Percentiles rank a stretch among this genome's conserved stretches.
Conservation (phyloP, 1,284 basidiomycete species). For the Irpex sp. region DNA sequence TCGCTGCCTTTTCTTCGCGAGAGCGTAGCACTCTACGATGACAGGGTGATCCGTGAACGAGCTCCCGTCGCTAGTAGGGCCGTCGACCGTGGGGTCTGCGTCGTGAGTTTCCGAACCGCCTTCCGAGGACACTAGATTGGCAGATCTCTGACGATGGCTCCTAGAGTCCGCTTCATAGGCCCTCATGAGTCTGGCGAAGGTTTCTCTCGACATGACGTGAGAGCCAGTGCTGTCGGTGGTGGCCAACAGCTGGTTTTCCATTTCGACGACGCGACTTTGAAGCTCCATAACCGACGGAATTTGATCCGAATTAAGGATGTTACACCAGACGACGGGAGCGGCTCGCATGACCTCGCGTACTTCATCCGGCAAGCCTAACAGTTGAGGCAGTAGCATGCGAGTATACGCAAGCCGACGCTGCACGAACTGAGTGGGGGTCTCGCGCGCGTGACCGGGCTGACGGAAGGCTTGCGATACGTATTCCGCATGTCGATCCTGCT, state of each 20-base stretch:
- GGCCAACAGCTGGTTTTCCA: not conserved
- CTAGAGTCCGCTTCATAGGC: no score
- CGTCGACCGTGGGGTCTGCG: not conserved
- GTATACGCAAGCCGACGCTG: not conserved
- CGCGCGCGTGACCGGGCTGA: not conserved
- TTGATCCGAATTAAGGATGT: not conserved
- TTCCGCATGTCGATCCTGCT: not conserved
- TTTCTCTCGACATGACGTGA: not conserved
- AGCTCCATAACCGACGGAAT: not conserved
- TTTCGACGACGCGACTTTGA: not conserved
- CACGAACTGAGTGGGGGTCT: constrained; percentile 1
- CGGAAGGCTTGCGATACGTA: not conserved
- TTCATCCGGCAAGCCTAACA: not conserved
- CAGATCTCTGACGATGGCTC: no score
- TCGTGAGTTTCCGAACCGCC: not conserved
- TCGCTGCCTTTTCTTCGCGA: constrained; percentile 2
- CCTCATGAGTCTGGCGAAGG: not conserved
- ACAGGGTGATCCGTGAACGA: not conserved
- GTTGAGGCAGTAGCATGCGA: not conserved
- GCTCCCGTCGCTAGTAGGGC: not conserved
- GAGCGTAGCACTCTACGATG: not conserved
- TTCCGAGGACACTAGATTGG: no score
- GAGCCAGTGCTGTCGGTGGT: no score
- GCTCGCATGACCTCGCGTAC: not conserved
- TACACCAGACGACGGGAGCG: not conserved